A percentile compares a stretch with the other conserved stretches of the same genome.
Evolutionary conservation across 345 rosid genomes (phyloP).

Genomic region (Citrus sinensis): DVS_A1.0 CM039167.1:1677501-1678000

Average conservation of each 20-base stretch:
- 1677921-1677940: too few species aligned
- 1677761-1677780: not conserved
- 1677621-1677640: constrained; percentile 20
- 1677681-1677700: not conserved
- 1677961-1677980: too few species aligned
- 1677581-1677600: constrained; percentile 76
- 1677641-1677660: constrained; percentile 1
- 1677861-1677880: too few species aligned
- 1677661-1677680: not conserved
- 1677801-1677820: not conserved
- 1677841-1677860: not conserved
- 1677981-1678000: too few species aligned
- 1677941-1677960: too few species aligned
- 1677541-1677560: constrained; percentile 93
- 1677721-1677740: not conserved
- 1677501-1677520: constrained; percentile 11
- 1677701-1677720: not conserved
- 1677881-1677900: too few species aligned
- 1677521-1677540: constrained; percentile 76
- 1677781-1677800: not conserved
- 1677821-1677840: not conserved
- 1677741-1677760: not conserved
- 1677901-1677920: too few species aligned
- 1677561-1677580: constrained; percentile 70
- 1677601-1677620: constrained; percentile 79